A percentile compares a stretch with the other conserved stretches of the same genome.
phyloP scores from a whole-genome alignment of 345 rosid species.

The Mallotus nudiflorus region DNA sequence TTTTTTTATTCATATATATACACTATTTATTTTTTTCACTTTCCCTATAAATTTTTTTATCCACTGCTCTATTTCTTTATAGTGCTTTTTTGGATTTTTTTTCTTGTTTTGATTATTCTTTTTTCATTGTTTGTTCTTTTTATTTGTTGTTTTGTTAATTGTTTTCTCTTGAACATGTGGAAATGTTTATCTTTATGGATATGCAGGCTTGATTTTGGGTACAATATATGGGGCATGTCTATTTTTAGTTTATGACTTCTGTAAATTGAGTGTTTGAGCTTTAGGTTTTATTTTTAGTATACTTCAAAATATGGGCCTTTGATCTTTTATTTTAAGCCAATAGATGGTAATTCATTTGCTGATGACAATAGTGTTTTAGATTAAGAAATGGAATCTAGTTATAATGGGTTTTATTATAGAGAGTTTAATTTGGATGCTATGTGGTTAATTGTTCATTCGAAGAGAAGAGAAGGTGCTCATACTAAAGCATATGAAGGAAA shows the following conservation, averaged over 20 bases:
- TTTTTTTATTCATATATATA: neutral
- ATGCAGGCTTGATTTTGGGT: conserved; percentile 34
- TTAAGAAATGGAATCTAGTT: conserved; percentile 67
- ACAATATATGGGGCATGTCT: conserved; percentile 23
- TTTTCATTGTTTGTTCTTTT: neutral
- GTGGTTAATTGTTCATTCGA: conserved; percentile 95
- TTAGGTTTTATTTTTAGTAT: conserved; percentile 1
- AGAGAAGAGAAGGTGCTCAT: conserved; percentile 98
- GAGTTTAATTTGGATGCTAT: conserved; percentile 71
- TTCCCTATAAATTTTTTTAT: conserved; percentile 1
- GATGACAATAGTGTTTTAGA: conserved; percentile 4
- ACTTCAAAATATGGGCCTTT: conserved; percentile 7
- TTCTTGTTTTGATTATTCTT: neutral
- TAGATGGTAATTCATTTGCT: conserved; percentile 19
- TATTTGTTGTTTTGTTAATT: neutral
- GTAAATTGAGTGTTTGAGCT: conserved; percentile 15
- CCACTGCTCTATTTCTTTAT: neutral
- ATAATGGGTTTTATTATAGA: conserved; percentile 56
- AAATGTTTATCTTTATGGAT: conserved; percentile 37
- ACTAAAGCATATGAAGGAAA: conserved; percentile 98
- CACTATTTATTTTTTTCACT: conserved; percentile 6
- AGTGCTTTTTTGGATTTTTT: conserved; percentile 6
- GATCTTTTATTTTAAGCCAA: conserved; percentile 18
- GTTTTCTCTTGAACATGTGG: conserved; percentile 16
- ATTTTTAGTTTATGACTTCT: conserved; percentile 16